phyloP scores from a whole-genome alignment of 495 filamentous ascomycete species.

The Evernia prunastri region DNA sequence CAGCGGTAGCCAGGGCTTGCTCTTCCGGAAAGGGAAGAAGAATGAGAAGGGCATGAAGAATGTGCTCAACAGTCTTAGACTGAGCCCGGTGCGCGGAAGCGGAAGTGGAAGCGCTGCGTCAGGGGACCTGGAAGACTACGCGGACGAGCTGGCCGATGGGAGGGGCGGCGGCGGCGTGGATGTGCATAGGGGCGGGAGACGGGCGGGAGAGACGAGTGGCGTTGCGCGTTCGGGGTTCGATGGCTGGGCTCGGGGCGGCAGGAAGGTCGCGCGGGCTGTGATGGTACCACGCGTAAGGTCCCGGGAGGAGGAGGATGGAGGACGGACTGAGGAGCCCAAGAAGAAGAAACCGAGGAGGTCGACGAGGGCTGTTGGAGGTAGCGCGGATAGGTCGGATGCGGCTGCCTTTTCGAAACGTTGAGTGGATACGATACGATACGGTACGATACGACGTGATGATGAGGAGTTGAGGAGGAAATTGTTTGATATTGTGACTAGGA shows the following conservation, averaged over 20 bases:
- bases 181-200: background rate
- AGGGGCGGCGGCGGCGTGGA: background rate
- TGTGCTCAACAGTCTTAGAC: background rate
- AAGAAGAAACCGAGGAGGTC: conserved; percentile 1
- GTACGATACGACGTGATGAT: no score
- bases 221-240: background rate
- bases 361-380: background rate
- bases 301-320: background rate
- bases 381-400: background rate
- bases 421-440: background rate
- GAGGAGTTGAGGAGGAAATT: background rate
- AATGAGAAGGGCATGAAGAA: background rate
- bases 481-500: background rate
- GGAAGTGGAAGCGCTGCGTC: background rate
- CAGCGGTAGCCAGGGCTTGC: background rate
- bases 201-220: background rate
- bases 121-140: background rate
- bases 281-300: background rate
- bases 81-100: background rate
- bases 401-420: background rate
- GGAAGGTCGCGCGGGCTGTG: background rate
- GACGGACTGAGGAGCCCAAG: background rate
- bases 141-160: background rate
- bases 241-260: background rate
- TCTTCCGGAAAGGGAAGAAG: background rate